These are phyloP conservation scores for Lachnellula hyalina DNA, from an alignment of 2,329 filamentous ascomycete genomes.

Conservation along the genomic window DNA sequence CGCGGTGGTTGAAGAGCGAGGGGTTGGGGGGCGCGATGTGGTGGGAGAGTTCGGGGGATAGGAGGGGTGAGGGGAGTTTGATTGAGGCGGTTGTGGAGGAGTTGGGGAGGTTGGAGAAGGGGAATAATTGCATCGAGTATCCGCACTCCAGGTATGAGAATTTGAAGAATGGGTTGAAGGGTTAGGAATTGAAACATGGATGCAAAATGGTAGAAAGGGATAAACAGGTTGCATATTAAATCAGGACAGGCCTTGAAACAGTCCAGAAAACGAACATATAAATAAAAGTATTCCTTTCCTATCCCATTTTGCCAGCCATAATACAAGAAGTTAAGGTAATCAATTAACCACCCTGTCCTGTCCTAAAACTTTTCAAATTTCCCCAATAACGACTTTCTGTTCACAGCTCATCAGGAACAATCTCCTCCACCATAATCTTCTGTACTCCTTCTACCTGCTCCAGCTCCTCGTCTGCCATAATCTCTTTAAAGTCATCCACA, in stretches of 20 bases:
- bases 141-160: slow-evolving; percentile 68
- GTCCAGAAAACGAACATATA: no score
- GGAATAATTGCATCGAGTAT: slow-evolving; percentile 56
- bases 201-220: no score
- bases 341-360: neutral
- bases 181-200: slow-evolving; percentile 28
- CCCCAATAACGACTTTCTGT: no score
- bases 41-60: slow-evolving; percentile 77
- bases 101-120: slow-evolving; percentile 50
- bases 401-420: neutral
- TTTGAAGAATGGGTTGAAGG: slow-evolving; percentile 51
- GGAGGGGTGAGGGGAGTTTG: slow-evolving; percentile 58
- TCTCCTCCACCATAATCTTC: neutral
- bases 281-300: no score
- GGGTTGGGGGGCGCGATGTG: slow-evolving; percentile 89
- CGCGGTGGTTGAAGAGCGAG: slow-evolving; percentile 60
- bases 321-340: neutral
- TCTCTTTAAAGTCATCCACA: slow-evolving; percentile 50
- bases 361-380: no score
- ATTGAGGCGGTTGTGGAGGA: slow-evolving; percentile 58
- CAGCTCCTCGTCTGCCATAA: slow-evolving; percentile 2
- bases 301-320: no score
- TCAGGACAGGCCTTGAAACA: no score
- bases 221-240: neutral
- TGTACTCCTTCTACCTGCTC: neutral